These are phyloP conservation scores for Nicotiana undulata DNA, from an alignment of 257 asterid genomes.

Conservation along the genomic window DNA sequence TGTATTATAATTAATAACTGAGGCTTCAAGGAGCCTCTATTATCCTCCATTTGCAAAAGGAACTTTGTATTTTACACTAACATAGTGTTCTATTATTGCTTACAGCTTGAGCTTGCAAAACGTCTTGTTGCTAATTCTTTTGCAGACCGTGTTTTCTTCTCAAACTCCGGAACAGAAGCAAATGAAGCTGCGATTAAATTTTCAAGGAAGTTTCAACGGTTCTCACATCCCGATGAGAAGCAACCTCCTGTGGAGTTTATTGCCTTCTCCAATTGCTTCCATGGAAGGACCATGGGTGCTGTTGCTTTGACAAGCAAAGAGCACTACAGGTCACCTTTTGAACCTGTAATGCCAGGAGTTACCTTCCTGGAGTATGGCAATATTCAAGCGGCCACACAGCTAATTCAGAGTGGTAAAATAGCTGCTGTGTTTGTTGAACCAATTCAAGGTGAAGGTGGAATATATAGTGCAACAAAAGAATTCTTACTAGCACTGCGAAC, in stretches of 20 bases:
- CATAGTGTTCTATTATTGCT: background rate
- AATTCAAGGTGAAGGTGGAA: conserved; percentile 93
- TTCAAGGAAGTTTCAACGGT: conserved; percentile 70
- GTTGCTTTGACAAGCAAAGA: conserved; percentile 91
- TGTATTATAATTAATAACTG: background rate
- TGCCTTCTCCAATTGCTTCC: conserved; percentile 78
- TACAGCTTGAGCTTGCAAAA: conserved; percentile 89
- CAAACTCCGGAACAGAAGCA: conserved; percentile 97
- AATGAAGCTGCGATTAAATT: conserved; percentile 95
- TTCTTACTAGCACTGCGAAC: conserved; percentile 57
- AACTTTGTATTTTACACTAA: background rate
- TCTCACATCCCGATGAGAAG: conserved; percentile 35
- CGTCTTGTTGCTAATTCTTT: conserved; percentile 59
- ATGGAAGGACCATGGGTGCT: conserved; percentile 93
- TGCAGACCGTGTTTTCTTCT: conserved; percentile 92
- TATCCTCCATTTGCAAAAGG: background rate
- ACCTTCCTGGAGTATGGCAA: conserved; percentile 74
- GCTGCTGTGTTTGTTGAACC: conserved; percentile 98
- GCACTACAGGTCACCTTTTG: conserved; percentile 70
- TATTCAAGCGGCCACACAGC: conserved; percentile 49
- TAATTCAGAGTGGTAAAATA: conserved; percentile 55
- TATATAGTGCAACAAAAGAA: conserved; percentile 61
- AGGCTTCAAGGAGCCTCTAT: background rate
- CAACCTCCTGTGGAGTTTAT: conserved; percentile 65
- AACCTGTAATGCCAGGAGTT: conserved; percentile 97